These are phyloP conservation scores for Chytridium lagenaria DNA, from an alignment of 371 early-diverging fungal genomes.

Conservation along the genomic window DNA sequence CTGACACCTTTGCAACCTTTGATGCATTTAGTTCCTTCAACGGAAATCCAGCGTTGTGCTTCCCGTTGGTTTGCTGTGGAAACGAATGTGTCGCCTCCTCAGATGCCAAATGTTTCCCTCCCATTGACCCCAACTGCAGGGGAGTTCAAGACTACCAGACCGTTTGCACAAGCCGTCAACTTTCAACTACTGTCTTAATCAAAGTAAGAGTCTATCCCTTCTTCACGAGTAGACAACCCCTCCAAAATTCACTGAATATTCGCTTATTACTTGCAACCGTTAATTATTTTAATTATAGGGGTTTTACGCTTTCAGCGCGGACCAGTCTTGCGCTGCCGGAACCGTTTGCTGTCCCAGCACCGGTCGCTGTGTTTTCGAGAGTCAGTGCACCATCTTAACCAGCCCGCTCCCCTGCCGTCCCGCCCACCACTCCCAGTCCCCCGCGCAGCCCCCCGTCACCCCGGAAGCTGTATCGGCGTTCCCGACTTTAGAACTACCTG, in stretches of 20 bases:
- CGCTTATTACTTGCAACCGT: too few relatives aligned
- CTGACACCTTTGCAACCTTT: background rate
- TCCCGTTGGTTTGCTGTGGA: conserved; percentile 20
- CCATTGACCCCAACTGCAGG: background rate
- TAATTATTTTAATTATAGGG: background rate
- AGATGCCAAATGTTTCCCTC: background rate
- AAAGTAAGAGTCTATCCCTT: background rate
- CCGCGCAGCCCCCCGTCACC: background rate
- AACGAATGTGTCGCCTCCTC: conserved; percentile 11
- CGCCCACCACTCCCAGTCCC: background rate
- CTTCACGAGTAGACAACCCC: background rate
- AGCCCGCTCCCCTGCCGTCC: background rate
- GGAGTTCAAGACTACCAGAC: conserved; percentile 22
- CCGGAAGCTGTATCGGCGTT: background rate
- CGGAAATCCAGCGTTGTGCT: conserved; percentile 14
- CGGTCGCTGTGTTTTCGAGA: conserved; percentile 1
- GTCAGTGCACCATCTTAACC: conserved; percentile 3
- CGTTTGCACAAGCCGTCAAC: conserved; percentile 8
- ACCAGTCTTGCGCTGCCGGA: conserved; percentile 27
- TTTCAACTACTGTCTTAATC: conserved; percentile 17
- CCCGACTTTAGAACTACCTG: conserved; percentile 13
- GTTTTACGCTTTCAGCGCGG: conserved; percentile 10
- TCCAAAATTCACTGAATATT: too few relatives aligned
- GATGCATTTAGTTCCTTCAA: conserved; percentile 7
- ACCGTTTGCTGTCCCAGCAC: conserved; percentile 27